Percentiles rank a stretch among this genome's conserved stretches.
These are phyloP conservation scores for Solanum chiquidenum DNA, from an alignment of 257 asterid species.

Conservation along the genomic window DNA sequence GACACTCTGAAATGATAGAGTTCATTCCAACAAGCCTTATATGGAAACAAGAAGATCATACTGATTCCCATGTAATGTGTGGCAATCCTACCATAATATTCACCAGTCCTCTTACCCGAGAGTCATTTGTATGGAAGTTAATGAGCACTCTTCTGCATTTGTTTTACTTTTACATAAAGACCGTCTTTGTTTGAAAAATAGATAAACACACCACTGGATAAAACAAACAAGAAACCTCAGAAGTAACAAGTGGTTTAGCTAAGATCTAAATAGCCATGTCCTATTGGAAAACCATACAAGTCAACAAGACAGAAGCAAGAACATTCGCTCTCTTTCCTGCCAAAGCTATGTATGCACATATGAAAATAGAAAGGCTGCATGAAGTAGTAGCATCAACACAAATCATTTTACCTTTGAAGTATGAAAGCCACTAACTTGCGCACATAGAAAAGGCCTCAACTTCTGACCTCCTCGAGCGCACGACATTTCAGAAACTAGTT, in stretches of 20 bases:
- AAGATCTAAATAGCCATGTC: neutral
- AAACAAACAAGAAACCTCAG: neutral
- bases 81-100: neutral
- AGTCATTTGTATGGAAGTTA: neutral
- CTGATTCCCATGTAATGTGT: neutral
- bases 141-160: neutral
- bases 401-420: conserved; percentile 33
- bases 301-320: neutral
- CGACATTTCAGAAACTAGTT: conserved; percentile 32
- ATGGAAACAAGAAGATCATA: neutral
- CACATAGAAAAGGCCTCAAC: conserved; percentile 22
- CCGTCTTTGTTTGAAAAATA: neutral
- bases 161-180: neutral
- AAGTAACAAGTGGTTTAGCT: neutral
- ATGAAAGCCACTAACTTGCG: conserved; percentile 35
- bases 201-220: neutral
- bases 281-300: neutral
- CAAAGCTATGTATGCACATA: neutral
- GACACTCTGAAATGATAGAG: neutral
- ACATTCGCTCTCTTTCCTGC: neutral
- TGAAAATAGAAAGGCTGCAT: neutral
- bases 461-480: conserved; percentile 21
- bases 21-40: neutral
- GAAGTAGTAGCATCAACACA: neutral
- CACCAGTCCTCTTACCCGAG: neutral